phyloP scores from a whole-genome alignment of 495 filamentous ascomycete genomes.

The Sphaerosporella brunnea region DNA sequence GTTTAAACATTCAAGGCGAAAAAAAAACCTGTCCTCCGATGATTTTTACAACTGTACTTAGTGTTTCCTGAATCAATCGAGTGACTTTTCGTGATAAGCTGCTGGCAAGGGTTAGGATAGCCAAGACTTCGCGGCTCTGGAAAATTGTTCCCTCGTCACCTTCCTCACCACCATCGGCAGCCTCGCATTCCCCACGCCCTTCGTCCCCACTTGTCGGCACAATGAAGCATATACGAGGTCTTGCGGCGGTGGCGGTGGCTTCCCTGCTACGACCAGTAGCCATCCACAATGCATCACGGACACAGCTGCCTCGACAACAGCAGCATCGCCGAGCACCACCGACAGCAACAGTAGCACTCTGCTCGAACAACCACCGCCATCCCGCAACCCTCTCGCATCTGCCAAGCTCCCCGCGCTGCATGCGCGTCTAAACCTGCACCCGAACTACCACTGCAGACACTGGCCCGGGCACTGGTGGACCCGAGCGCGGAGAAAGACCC shows the following conservation, averaged over 20 bases:
- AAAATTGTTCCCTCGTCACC: background rate
- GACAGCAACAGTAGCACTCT: background rate
- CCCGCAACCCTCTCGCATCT: conserved; percentile 48
- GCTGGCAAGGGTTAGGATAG: background rate
- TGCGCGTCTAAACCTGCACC: conserved; percentile 68
- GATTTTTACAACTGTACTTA: too few relatives aligned
- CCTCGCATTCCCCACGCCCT: background rate
- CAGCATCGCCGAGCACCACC: background rate
- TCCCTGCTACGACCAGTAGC: background rate
- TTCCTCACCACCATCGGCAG: background rate
- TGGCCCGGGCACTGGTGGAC: conserved; percentile 75
- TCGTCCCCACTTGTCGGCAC: background rate
- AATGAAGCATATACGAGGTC: background rate
- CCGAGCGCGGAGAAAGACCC: conserved; percentile 57
- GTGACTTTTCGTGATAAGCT: too few relatives aligned
- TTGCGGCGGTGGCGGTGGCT: too few relatives aligned
- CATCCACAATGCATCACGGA: background rate
- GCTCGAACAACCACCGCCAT: conserved; percentile 41
- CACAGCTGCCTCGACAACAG: background rate
- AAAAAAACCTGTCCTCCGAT: too few relatives aligned
- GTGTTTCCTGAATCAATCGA: too few relatives aligned
- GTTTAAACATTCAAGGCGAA: too few relatives aligned
- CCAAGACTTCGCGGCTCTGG: background rate
- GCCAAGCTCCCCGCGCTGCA: conserved; percentile 88
- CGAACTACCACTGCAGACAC: conserved; percentile 61